Evolutionary conservation across 495 filamentous ascomycete genomes (phyloP), one percentile per base, ranked within the genome.

Genomic region (Amniculicola lignicola): DNA sequence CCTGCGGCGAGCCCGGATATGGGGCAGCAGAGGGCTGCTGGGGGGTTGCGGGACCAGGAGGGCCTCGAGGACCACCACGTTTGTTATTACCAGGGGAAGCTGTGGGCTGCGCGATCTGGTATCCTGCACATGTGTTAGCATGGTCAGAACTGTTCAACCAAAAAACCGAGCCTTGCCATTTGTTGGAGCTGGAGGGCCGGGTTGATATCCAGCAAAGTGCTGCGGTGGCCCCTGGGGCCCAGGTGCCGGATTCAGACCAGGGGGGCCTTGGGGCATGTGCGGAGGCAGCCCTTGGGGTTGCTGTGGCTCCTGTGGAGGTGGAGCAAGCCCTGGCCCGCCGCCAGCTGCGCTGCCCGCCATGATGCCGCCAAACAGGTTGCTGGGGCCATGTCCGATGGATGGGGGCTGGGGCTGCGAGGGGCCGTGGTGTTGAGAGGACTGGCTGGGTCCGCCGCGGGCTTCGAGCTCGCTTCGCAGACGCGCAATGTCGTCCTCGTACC

Each of bases 321-420:
- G 93, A 49, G 89, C 90, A 66, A 95, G 86, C 59, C 86, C 85
- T 53, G 89, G 88, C 12, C 80, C 83, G 56, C 86, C 89, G 76
- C 90, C 90, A 64, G 82, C 84, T 66, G 84, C 86, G 71, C 85
- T 86, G 51, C 91, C 92, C 55, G 93, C 80, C 88, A 98, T 96
- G 62, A 98, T 96, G 21, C 88, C 89, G 59, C 90, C 87, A 67
- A 98, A 97, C 33, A 96, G 77, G 68, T 94, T 91, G 69, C 83
- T 90, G 22, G 87, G 86, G 33, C 93, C 90, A 68, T 93, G 87
- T n/a, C 90, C 90, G 69, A 98, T 85, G 23, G 86, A 78, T 38
- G 89, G 89, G 27, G 89, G 89, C 24, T 87, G 88, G 40, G 86
- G 86, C 54, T 92, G 90, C 2, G 87, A 78, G 41, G 86, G 83